Evolutionary conservation across 1,284 basidiomycete genomes (phyloP), one percentile per base, ranked within the genome.

Genomic region (Anthracocystis walkeri): DNA sequence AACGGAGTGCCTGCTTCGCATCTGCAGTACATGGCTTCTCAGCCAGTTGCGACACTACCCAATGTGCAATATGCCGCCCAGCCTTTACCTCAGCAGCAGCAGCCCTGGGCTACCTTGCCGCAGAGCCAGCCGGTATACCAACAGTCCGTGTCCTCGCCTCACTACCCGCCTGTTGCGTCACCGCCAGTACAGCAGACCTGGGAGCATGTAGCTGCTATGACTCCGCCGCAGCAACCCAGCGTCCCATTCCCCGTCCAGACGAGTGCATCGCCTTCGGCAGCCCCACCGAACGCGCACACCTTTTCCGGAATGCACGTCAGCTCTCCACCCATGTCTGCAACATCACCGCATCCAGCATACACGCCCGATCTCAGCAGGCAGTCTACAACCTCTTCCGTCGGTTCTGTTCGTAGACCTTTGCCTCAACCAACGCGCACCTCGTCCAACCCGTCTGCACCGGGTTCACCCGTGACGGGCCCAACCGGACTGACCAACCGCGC

Each of bases 341-440:
- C 35, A 11, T 38, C 41, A 3, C 33, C 63, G 33, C 64, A 62
- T 38, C 46, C 58, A 4, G 49, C 60, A 7, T 68, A 72, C 40
- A 59, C 33, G 11, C 62, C 53, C 11, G 64, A 71, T 18, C 60
- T 73, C 7, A 73, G 65, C 59, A 54, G 75, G 18, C 69, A 69
- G 42, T 73, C 75, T 14, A 77, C 75, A 4, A 59, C 58, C 18
- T 77, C 75, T 10, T 77, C 75, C 23, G 60, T 73, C 8, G 65
- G 55, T 33, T 72, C 75, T 2, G 57, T 68, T 23, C 61, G 75
- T 20, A 27, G 75, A 23, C 69, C 75, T 7, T 58, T 77, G 40
- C 75, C 75, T 14, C 70, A 72, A 38, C 74, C 74, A 0, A 68
- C 60, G 7, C 65, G 74, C 40, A 72, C 74, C 38, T 68, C 65